Evolutionary conservation across 192 early-diverging fungal species (phyloP).

Genomic region (Coemansia sp.): DNA sequence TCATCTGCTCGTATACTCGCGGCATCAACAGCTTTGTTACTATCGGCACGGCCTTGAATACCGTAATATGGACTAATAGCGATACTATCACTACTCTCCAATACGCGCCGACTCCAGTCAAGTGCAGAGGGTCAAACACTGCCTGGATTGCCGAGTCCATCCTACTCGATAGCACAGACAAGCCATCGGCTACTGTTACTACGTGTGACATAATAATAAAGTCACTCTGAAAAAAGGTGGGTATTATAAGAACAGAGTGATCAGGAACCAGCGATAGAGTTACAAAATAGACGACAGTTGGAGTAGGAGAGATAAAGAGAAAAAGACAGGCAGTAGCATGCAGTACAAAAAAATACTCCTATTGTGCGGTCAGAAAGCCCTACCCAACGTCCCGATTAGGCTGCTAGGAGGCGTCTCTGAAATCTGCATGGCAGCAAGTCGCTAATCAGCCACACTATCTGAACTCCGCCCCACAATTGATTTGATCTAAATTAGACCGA

Average conservation of each 20-base stretch:
- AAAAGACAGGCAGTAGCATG: background rate
- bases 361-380: constrained; percentile 3
- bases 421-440: background rate
- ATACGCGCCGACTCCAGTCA: constrained; percentile 34
- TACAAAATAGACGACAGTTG: background rate
- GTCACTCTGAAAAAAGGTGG: background rate
- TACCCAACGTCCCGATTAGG: background rate
- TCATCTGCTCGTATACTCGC: constrained; percentile 21
- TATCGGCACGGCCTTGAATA: constrained; percentile 4
- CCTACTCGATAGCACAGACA: background rate
- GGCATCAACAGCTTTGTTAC: constrained; percentile 26
- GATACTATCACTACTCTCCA: constrained; percentile 32
- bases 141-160: constrained; percentile 23
- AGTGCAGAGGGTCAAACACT: constrained; percentile 42
- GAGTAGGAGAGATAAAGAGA: background rate
- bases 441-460: constrained; percentile 3
- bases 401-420: background rate
- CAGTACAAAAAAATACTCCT: background rate
- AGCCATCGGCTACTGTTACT: background rate
- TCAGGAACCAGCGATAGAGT: background rate
- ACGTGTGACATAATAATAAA: background rate
- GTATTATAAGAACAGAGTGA: background rate
- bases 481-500: background rate
- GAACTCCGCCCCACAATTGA: background rate
- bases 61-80: constrained; percentile 4